Percentiles rank a stretch among this genome's conserved stretches.
These are phyloP conservation scores for Colletotrichum orbiculare DNA, from an alignment of 2,329 filamentous ascomycete species.

Conservation along the genomic window DNA sequence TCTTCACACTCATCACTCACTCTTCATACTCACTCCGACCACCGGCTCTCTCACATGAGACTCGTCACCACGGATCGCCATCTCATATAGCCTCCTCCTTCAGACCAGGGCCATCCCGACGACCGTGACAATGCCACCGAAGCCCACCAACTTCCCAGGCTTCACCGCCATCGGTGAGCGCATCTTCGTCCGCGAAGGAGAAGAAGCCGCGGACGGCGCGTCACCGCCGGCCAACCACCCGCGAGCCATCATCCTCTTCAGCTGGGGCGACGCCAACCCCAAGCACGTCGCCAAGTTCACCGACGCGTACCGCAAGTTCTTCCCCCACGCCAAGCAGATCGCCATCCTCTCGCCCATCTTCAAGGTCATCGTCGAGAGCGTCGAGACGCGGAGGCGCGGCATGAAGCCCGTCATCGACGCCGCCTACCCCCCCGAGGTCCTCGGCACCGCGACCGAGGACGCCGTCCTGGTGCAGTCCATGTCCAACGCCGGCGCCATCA, in stretches of 20 bases:
- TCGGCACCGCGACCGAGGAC: conserved; percentile 34
- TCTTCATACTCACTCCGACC: too few relatives aligned
- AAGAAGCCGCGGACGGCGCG: conserved; percentile 37
- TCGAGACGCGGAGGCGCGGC: conserved; percentile 54
- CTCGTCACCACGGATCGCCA: not conserved
- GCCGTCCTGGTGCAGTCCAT: conserved; percentile 63
- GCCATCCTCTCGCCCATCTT: conserved; percentile 62
- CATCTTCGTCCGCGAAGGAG: conserved; percentile 56
- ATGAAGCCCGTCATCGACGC: conserved; percentile 59
- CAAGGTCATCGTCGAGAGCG: conserved; percentile 55
- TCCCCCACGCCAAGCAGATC: conserved; percentile 61
- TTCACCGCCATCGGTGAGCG: conserved; percentile 60
- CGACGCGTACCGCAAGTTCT: conserved; percentile 62
- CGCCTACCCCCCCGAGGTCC: conserved; percentile 43
- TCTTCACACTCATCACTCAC: too few relatives aligned
- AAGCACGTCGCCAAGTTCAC: conserved; percentile 68
- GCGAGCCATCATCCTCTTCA: conserved; percentile 62
- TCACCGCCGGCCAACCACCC: conserved; percentile 46
- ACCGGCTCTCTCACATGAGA: not conserved
- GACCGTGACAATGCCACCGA: conserved; percentile 21
- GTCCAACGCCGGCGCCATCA: conserved; percentile 69
- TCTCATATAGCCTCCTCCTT: not conserved
- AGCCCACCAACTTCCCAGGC: conserved; percentile 49
- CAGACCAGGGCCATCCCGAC: too few relatives aligned
- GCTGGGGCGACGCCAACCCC: conserved; percentile 67